Evolutionary conservation across 495 filamentous ascomycete genomes (phyloP).

Genomic region (Xanthoparmelia taractica): DNA sequence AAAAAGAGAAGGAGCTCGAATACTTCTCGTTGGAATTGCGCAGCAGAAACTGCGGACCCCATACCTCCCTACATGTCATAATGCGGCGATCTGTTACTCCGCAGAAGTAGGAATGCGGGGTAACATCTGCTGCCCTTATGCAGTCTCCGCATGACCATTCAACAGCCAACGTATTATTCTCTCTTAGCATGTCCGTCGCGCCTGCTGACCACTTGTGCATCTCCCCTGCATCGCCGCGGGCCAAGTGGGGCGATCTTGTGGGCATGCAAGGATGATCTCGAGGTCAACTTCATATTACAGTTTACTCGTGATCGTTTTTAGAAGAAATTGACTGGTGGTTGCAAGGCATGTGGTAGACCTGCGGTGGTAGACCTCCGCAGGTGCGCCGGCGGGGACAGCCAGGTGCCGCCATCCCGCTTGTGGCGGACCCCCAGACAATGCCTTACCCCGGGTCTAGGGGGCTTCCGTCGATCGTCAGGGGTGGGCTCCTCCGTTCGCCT

Average conservation of each 20-base stretch:
- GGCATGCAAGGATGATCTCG: background rate
- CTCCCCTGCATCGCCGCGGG: background rate
- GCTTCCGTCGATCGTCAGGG: no score
- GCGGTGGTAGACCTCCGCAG: background rate
- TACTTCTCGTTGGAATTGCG: background rate
- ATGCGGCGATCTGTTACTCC: background rate
- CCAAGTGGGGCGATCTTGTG: background rate
- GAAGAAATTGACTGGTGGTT: background rate
- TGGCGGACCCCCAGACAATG: no score
- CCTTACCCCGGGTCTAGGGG: no score
- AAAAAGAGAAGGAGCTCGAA: background rate
- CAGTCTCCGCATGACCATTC: background rate
- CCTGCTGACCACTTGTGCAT: background rate
- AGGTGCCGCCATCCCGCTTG: background rate
- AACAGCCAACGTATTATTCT: no score
- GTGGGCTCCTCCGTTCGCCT: no score
- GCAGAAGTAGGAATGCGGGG: background rate
- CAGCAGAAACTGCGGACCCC: no score
- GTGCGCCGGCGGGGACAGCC: no score
- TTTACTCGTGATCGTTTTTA: background rate
- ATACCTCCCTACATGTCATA: no score
- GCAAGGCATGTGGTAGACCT: background rate
- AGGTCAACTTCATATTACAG: background rate
- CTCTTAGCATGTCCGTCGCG: no score
- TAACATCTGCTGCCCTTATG: background rate